Conservation (phyloP, 306 rosid species). For the Cucumis hystrix region DNA sequence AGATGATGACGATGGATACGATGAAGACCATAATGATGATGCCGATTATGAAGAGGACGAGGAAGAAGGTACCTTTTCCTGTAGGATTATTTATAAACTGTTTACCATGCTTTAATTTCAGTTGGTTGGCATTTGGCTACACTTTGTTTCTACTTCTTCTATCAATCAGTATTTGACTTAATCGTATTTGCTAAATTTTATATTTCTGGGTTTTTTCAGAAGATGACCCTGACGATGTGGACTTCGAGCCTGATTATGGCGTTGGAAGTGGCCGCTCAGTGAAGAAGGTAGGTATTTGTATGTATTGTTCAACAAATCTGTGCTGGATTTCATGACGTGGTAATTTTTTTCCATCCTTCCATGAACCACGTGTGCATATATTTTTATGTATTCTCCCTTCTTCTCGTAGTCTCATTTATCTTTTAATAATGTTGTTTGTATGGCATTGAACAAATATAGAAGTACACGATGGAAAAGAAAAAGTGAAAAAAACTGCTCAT, state of each 20-base stretch:
- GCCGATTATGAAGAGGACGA: conserved; percentile 94
- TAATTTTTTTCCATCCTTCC: neutral
- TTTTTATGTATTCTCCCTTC: neutral
- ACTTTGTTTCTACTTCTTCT: neutral
- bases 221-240: conserved; percentile 95
- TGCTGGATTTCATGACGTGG: neutral
- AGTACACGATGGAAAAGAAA: neutral
- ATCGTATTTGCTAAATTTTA: neutral
- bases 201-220: conserved; percentile 35
- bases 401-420: neutral
- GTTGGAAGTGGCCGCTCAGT: conserved; percentile 40
- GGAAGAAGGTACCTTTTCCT: conserved; percentile 48
- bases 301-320: neutral
- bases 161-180: neutral
- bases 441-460: neutral
- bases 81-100: neutral
- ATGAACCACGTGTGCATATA: neutral
- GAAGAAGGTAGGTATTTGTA: conserved; percentile 40
- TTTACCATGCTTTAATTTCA: neutral
- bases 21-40: conserved; percentile 34
- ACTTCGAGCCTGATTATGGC: conserved; percentile 67
- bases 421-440: neutral
- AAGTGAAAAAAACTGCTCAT: neutral
- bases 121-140: neutral
- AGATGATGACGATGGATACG: conserved; percentile 23